A percentile compares a stretch with the other conserved stretches of the same genome.
phyloP scores from a whole-genome alignment of 805 yeast species.

The Lipomyces orientalis region DNA sequence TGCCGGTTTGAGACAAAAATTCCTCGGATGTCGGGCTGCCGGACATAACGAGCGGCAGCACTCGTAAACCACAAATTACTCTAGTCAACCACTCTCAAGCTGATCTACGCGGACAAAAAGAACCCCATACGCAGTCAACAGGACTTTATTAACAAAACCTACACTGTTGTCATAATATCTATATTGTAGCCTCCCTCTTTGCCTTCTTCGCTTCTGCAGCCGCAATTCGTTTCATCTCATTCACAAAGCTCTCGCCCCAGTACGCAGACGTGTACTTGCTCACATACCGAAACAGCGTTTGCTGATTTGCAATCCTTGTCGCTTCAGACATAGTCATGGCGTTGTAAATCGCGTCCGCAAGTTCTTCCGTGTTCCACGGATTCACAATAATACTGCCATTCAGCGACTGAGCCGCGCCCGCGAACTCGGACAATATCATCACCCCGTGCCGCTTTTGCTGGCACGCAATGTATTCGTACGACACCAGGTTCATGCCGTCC shows the following conservation, averaged over 20 bases:
- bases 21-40: background rate
- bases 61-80: too few species aligned
- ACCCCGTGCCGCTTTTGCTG: slow-evolving; percentile 86
- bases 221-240: slow-evolving; percentile 59
- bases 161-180: background rate
- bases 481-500: slow-evolving; percentile 98
- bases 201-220: slow-evolving; percentile 26
- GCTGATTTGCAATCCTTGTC: slow-evolving; percentile 77
- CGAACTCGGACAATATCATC: slow-evolving; percentile 87
- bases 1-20: background rate
- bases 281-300: slow-evolving; percentile 83
- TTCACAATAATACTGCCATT: slow-evolving; percentile 93
- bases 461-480: slow-evolving; percentile 96
- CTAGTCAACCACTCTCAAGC: too few species aligned
- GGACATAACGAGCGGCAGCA: background rate
- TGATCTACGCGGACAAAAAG: too few species aligned
- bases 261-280: slow-evolving; percentile 92
- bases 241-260: slow-evolving; percentile 97
- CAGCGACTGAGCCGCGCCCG: slow-evolving; percentile 98
- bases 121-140: too few species aligned
- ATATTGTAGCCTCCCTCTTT: background rate
- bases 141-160: too few species aligned
- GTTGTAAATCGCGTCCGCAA: slow-evolving; percentile 83
- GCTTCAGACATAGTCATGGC: slow-evolving; percentile 85
- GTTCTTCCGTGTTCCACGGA: slow-evolving; percentile 98